phyloP scores from a whole-genome alignment of 352 stramenopile genomes.

The Phytophthora niederhauseri region DNA sequence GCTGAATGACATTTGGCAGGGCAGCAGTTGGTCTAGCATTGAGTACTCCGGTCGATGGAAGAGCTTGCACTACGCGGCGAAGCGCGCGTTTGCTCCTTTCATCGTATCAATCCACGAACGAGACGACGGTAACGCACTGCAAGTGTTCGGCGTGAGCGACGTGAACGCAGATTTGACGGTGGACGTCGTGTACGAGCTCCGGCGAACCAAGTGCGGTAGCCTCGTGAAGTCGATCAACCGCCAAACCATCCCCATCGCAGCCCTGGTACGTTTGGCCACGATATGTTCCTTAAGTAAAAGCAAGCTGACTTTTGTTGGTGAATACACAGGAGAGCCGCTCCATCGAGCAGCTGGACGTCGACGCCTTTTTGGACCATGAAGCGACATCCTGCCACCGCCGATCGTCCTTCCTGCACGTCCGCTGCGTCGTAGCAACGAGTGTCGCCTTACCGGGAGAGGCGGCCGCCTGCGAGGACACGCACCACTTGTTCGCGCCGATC shows the following conservation, averaged over 20 bases:
- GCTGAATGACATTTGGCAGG: conserved; percentile 89
- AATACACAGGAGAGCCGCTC: conserved; percentile 44
- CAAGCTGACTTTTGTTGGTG: conserved; percentile 1
- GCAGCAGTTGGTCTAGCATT: conserved; percentile 88
- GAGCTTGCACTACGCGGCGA: conserved; percentile 78
- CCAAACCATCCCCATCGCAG: conserved; percentile 29
- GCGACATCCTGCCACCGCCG: conserved; percentile 44
- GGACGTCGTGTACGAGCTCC: conserved; percentile 52
- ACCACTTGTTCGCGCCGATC: conserved; percentile 75
- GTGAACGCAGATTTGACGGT: conserved; percentile 39
- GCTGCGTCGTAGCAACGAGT: conserved; percentile 27
- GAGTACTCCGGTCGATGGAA: conserved; percentile 85
- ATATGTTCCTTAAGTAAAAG: neutral
- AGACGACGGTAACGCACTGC: conserved; percentile 25
- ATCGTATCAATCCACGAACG: conserved; percentile 50
- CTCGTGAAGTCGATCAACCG: conserved; percentile 48
- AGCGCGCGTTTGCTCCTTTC: conserved; percentile 73
- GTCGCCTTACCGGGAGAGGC: conserved; percentile 5
- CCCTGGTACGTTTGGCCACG: conserved; percentile 42
- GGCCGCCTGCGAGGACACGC: conserved; percentile 46
- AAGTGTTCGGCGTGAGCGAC: conserved; percentile 59
- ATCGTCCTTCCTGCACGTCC: conserved; percentile 66
- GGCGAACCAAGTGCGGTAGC: conserved; percentile 41
- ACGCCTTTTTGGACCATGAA: conserved; percentile 39
- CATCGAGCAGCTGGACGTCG: conserved; percentile 35